Evolutionary conservation across 2,329 filamentous ascomycete species (phyloP), one percentile per base, ranked within the genome.

Genomic region (Colletotrichum viniferum): DNA sequence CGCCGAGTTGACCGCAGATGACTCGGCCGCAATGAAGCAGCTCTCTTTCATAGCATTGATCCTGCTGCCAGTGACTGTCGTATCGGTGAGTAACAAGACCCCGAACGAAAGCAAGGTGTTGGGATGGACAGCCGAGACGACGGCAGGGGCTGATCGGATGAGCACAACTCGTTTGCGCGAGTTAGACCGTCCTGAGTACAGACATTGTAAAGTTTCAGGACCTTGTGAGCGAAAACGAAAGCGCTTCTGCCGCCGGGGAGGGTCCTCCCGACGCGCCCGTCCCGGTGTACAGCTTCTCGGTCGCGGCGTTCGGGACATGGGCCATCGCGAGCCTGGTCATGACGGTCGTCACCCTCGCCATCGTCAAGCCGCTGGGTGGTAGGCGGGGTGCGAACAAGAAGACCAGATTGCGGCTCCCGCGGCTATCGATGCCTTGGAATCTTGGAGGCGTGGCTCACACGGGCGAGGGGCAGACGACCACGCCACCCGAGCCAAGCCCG

Each of bases 121-220:
- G 52, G 55, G 55, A 36, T 65, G 55, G 48, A 30, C 18, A 67
- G 34, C 12, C 32, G 61, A 38, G 48, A 60, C 52, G 32, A 52
- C 38, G 30, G 69, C 58, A 62, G 55, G 62, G 26, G 68, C 38
- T 55, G 38, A 67, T 72, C 36, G 61, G 72, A 72, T 48, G 72
- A 36, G 28, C 14, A 55, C 55, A 61, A 72, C 62, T 21, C 56
- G 26, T 10, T 24, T 30, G 48, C 55, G 28, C 13, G 55, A 24
- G n/a, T 21, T 36, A 74, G 72, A 71, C 72, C 55, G 61, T 74
- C 32, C 55, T 74, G 61, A 72, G 72, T 67, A 74, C 72, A 56
- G 72, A 74, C 55, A 74, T 74, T 72, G 69, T 74, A 14, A 74
- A 74, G 72, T 74, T 74, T 71, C 71, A 74, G 34, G 72, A 66